phyloP scores from a whole-genome alignment of 768 basidiomycete genomes.

The Russula brevipes region DNA sequence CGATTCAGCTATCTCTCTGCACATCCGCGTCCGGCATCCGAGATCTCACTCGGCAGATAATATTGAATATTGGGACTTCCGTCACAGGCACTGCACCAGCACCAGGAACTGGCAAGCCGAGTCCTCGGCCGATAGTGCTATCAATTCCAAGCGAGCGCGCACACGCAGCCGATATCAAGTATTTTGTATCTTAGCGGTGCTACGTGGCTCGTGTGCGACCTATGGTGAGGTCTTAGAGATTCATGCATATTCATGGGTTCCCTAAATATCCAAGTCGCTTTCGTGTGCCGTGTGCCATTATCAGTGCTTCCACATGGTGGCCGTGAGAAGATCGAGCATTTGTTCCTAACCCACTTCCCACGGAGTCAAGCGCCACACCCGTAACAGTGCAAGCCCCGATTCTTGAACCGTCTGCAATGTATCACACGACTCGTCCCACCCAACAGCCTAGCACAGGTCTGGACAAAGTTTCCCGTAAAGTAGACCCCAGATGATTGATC shows the following conservation, averaged over 20 bases:
- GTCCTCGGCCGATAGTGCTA: background rate
- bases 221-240: background rate
- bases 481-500: background rate
- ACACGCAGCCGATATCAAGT: background rate
- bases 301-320: too few species aligned
- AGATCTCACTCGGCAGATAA: background rate
- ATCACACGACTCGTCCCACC: background rate
- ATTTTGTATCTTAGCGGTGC: background rate
- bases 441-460: background rate
- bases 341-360: background rate
- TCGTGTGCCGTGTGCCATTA: too few species aligned
- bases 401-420: background rate
- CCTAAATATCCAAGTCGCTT: background rate
- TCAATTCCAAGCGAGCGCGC: background rate
- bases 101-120: background rate
- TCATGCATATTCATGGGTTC: background rate
- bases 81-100: background rate
- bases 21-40: conserved; percentile 1
- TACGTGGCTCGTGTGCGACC: background rate
- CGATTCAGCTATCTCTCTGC: background rate
- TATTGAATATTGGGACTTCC: background rate
- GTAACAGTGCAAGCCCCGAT: background rate
- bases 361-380: background rate
- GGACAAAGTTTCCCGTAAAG: background rate
- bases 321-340: background rate